phyloP scores from a whole-genome alignment of 2,329 filamentous ascomycete genomes.

The Aspergillus texensis region DNA sequence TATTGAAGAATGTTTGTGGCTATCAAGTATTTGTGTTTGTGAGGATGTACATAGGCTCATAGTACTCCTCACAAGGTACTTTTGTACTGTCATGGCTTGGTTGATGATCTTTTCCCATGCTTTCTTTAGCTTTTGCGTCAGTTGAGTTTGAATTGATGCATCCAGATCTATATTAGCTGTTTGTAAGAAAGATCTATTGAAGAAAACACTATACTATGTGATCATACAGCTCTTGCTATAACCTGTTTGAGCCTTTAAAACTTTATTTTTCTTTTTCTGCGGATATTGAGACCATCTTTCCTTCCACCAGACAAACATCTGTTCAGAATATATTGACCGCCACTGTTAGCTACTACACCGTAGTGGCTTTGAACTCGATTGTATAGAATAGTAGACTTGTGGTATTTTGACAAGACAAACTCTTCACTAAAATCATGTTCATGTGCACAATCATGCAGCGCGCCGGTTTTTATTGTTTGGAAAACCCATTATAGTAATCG shows the following conservation, averaged over 20 bases:
- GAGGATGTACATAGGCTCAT: neutral
- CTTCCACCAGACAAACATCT: neutral
- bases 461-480: neutral
- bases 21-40: neutral
- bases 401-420: neutral
- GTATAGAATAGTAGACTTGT: neutral
- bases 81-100: neutral
- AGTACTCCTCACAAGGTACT: conserved; percentile 1
- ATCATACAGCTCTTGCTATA: neutral
- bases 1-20: neutral
- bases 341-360: neutral
- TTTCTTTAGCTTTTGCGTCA: neutral
- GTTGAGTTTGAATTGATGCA: neutral
- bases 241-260: neutral
- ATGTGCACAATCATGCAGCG: neutral
- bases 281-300: neutral
- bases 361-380: neutral
- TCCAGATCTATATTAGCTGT: neutral
- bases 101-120: neutral
- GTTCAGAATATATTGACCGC: neutral
- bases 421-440: neutral
- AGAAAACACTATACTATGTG: neutral
- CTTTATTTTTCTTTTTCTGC: neutral
- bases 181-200: neutral
- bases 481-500: neutral